Base-by-base conservation (phyloP, 192 early-diverging fungal genomes). In the Coemansia sp. region DNA sequence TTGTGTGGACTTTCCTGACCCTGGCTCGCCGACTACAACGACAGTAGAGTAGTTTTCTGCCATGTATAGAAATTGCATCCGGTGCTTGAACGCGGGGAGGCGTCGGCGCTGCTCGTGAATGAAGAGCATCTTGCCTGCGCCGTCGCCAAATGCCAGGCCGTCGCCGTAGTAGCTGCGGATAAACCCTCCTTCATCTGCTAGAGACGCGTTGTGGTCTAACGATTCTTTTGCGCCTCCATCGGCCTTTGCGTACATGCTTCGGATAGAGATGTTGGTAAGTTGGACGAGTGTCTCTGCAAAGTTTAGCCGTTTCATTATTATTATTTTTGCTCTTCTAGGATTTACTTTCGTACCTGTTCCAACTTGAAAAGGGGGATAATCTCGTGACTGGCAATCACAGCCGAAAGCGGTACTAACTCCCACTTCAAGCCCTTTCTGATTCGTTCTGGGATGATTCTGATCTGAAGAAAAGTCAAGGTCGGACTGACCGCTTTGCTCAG, bases 1-100 rank as follows among this genome's bases (percentile, higher is more conserved):
- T 80, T 97, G 97, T 0, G 95, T 99, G 6, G 95, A 97, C 57
- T 96, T 97, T 49, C 95, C 96, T 9, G 93, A 95, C 25, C 95
- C 95, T 23, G 95, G 96, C 69, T 96, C 93, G 38, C 95, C 95
- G 34, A 95, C 87, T 0, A 99, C 89, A 38, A 99, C 83, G 40
- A 96, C 65, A 1, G 65, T 87, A 63, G 89, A 87, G 60, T 95
- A 91, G 56, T 91, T 94, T 25, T 93, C 85, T 9, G 96, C 85
- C 2, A 94, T 87, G 35, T 89, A 85, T 46, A 99, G 73, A 7
- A 99, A 81, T 41, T 94, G 87, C 71, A 93, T 87, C 45, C 92
- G 85, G 64, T 97, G 92, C 55, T 89, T 87, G 75, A 91, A 89
- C 15, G 94, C 96, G 17, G 97, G 96, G 23, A 98, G 86, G 54